Conservation (phyloP, 208 protist genomes). For the Strigomonas oncopelti region DNA sequence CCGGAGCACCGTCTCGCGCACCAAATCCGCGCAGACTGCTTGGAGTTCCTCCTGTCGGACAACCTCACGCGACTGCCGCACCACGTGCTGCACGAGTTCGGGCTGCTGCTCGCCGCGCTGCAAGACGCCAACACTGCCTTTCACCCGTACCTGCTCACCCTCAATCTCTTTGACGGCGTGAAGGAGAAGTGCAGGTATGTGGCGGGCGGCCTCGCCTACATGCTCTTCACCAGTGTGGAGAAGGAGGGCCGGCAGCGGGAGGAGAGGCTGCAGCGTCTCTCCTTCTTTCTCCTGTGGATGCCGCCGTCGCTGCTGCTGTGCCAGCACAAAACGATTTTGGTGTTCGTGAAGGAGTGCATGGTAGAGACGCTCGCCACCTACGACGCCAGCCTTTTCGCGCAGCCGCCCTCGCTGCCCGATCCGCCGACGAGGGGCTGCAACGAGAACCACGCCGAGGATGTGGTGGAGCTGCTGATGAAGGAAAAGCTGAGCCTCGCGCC, state of each 20-base stretch:
- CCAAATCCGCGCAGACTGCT: no score
- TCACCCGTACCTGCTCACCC: neutral
- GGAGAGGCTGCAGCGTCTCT: constrained; percentile 27
- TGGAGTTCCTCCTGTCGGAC: no score
- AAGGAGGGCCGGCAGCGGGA: constrained; percentile 36
- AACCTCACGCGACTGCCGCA: neutral
- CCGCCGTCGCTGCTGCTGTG: constrained; percentile 13
- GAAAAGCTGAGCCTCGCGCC: constrained; percentile 26
- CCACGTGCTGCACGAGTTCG: neutral
- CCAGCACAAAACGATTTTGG: neutral
- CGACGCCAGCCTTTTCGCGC: constrained; percentile 11
- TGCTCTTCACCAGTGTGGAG: constrained; percentile 33
- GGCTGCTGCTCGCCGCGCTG: neutral
- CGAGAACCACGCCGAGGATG: constrained; percentile 8
- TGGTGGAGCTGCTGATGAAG: constrained; percentile 15
- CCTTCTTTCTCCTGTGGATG: constrained; percentile 25
- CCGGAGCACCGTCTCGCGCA: no score
- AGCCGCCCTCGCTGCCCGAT: constrained; percentile 38
- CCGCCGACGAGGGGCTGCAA: constrained; percentile 21
- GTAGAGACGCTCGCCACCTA: neutral
- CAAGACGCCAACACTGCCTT: no score
- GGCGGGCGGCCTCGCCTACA: neutral
- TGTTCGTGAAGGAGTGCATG: constrained; percentile 6
- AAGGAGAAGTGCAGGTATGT: neutral
- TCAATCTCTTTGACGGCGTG: neutral